phyloP scores from a whole-genome alignment of 73 alveolate species.

The Blepharisma stoltei region DNA sequence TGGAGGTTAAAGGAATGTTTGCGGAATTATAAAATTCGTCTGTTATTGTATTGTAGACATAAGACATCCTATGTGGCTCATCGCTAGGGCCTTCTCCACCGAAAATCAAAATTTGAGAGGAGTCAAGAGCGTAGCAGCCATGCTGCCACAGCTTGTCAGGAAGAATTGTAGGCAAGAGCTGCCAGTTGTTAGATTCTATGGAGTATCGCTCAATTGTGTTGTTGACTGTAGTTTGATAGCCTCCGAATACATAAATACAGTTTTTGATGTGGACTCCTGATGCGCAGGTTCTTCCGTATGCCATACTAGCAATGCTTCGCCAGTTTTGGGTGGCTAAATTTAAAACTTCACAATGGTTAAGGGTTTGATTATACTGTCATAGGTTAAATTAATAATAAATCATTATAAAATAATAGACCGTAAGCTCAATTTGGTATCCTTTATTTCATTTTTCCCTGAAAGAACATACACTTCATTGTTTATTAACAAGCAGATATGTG shows the following conservation, averaged over 20 bases:
- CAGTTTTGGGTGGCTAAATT: neutral
- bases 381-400: no score
- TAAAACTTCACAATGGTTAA: conserved; percentile 15
- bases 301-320: neutral
- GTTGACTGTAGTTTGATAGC: neutral
- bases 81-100: conserved; percentile 1
- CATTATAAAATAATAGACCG: no score
- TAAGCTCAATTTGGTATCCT: no score
- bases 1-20: neutral
- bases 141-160: conserved; percentile 19
- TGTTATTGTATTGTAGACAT: neutral
- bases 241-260: conserved; percentile 17
- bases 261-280: neutral
- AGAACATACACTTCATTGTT: conserved; percentile 3
- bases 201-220: neutral
- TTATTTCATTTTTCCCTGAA: conserved; percentile 23
- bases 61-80: neutral
- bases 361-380: neutral
- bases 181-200: neutral
- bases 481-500: conserved; percentile 4
- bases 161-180: neutral
- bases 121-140: neutral
- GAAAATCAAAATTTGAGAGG: neutral
- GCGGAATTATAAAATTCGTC: neutral
- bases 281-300: conserved; percentile 14